A percentile compares a stretch with the other conserved stretches of the same genome.
Conservation (phyloP, 208 protist species). For the Trypanosoma rangeli region DNA sequence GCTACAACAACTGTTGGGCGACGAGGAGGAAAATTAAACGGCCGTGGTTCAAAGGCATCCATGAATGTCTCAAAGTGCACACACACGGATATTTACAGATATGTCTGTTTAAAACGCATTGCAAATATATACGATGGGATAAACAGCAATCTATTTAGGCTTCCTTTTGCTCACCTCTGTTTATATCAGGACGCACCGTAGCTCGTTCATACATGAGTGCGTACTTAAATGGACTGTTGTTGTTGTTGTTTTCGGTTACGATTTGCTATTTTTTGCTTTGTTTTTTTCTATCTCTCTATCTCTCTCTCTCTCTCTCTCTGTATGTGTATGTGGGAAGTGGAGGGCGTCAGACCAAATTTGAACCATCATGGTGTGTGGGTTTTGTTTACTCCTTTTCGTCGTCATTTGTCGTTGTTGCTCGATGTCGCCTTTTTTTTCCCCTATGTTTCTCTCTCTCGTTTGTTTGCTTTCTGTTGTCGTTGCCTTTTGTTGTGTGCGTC, state of each 20-base stretch:
- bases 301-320: too few species aligned
- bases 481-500: background rate
- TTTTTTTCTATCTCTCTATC: too few species aligned
- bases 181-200: too few species aligned
- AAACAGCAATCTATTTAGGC: background rate
- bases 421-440: too few species aligned
- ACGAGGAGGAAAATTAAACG: slow-evolving; percentile 5
- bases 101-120: background rate
- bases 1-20: slow-evolving; percentile 23
- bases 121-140: too few species aligned
- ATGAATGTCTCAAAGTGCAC: background rate
- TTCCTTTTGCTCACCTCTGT: background rate
- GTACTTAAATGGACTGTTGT: background rate
- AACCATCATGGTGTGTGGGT: too few species aligned
- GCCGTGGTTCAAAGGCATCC: background rate
- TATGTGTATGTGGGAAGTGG: background rate
- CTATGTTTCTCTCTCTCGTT: background rate
- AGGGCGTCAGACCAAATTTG: background rate
- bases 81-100: background rate
- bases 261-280: too few species aligned
- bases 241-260: too few species aligned
- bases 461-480: background rate
- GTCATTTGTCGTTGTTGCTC: too few species aligned
- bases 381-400: too few species aligned
- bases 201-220: background rate